Conservation (phyloP, 1,284 basidiomycete species). For the Gymnopus androsaceus region DNA sequence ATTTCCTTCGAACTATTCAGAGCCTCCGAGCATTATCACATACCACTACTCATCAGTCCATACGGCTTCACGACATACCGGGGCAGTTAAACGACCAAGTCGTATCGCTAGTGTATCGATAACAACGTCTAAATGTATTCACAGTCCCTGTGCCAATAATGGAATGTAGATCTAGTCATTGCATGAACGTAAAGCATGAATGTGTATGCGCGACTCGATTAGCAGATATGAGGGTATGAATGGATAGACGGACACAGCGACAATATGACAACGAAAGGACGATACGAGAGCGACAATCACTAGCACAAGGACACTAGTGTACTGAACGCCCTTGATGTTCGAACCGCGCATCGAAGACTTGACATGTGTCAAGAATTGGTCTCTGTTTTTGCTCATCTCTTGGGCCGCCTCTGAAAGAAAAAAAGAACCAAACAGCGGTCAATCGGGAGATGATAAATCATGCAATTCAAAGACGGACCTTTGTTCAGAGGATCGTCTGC, state of each 20-base stretch:
- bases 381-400: conserved; percentile 84
- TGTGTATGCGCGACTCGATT: conserved; percentile 1
- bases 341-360: conserved; percentile 82
- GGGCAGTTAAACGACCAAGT: conserved; percentile 50
- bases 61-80: conserved; percentile 93
- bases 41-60: conserved; percentile 89
- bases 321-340: conserved; percentile 73
- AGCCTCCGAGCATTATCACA: conserved; percentile 83
- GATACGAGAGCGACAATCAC: conserved; percentile 7
- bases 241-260: conserved; percentile 3
- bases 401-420: conserved; percentile 82
- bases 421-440: too few relatives aligned
- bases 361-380: conserved; percentile 82
- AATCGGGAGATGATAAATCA: conserved; percentile 2
- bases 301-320: conserved; percentile 68
- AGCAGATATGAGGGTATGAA: conserved; percentile 1
- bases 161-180: not conserved
- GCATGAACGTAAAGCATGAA: not conserved
- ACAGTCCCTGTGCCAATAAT: not conserved
- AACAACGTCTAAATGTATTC: conserved; percentile 29
- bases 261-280: conserved; percentile 8
- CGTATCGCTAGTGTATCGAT: conserved; percentile 12
- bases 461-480: conserved; percentile 54
- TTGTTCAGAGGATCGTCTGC: conserved; percentile 99
- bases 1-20: conserved; percentile 74